These are phyloP conservation scores for Phellopilus nigrolimitatus DNA, from an alignment of 1,284 basidiomycete genomes.

Conservation along the genomic window DNA sequence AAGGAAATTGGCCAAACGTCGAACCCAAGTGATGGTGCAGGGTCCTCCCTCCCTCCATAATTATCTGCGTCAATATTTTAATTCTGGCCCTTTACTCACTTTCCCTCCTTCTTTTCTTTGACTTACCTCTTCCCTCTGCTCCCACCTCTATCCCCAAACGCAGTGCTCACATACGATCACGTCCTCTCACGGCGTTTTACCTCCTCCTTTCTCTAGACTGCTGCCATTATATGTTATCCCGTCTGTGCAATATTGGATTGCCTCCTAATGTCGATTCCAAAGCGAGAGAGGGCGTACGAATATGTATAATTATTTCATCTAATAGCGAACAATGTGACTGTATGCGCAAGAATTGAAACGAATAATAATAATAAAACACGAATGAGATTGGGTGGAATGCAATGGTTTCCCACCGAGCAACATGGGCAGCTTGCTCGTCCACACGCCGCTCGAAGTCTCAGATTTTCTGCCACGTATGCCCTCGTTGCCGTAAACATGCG, in stretches of 20 bases:
- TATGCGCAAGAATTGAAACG: no score
- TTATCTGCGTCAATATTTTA: slow-evolving; percentile 9
- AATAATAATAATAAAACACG: no score
- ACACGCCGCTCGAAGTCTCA: no score
- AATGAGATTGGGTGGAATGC: no score
- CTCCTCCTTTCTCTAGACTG: neutral
- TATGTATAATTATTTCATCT: slow-evolving; percentile 14
- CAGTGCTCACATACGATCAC: slow-evolving; percentile 1
- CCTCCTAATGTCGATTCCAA: neutral
- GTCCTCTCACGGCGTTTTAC: neutral
- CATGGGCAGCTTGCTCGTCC: no score
- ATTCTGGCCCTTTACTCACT: neutral
- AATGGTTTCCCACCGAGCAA: no score
- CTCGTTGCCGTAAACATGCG: no score
- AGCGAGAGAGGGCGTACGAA: slow-evolving; percentile 6
- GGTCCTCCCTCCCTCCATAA: neutral
- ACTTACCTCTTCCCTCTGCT: neutral
- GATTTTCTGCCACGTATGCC: no score
- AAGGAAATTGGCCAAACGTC: slow-evolving; percentile 65
- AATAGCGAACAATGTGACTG: neutral
- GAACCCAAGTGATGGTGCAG: slow-evolving; percentile 16
- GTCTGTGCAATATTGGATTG: neutral
- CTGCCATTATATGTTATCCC: neutral
- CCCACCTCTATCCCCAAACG: neutral
- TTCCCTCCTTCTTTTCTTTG: slow-evolving; percentile 4